These are phyloP conservation scores for Colletotrichum sp. DNA, from an alignment of 2,329 filamentous ascomycete species.

Conservation along the genomic window DNA sequence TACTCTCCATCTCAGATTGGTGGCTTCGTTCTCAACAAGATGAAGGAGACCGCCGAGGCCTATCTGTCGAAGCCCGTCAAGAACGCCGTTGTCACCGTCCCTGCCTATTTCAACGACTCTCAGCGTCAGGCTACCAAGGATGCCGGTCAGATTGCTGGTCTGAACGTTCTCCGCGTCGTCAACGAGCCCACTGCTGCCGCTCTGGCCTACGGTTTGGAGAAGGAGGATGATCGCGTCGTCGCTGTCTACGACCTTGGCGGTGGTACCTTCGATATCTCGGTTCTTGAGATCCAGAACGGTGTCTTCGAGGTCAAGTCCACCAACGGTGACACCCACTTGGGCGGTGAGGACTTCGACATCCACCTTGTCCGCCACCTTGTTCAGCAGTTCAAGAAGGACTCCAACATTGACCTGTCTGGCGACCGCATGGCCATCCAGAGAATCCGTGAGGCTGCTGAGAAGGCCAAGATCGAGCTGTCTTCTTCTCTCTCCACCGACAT, in stretches of 20 bases:
- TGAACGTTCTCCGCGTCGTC: conserved; percentile 96
- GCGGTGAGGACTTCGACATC: conserved; percentile 98
- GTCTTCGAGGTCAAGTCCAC: conserved; percentile 99
- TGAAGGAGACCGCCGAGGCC: conserved; percentile 98
- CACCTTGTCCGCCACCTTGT: conserved; percentile 92
- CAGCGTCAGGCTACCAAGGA: conserved; percentile 99
- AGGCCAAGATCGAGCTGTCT: conserved; percentile 98
- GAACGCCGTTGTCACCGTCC: conserved; percentile 96
- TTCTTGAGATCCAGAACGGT: conserved; percentile 96
- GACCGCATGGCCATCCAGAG: conserved; percentile 99
- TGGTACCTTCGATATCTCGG: conserved; percentile 99
- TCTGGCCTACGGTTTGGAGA: conserved; percentile 94
- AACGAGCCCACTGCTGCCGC: conserved; percentile 98
- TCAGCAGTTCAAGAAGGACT: conserved; percentile 95
- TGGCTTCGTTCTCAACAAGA: conserved; percentile 96
- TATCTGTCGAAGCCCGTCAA: conserved; percentile 90
- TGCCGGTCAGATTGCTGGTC: conserved; percentile 92
- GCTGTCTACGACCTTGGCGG: conserved; percentile 98
- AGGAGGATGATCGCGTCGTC: conserved; percentile 87
- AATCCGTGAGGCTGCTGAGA: conserved; percentile 98
- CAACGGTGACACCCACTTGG: conserved; percentile 97
- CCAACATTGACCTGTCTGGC: conserved; percentile 84
- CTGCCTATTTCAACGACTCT: conserved; percentile 98
- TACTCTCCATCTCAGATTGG: conserved; percentile 99
- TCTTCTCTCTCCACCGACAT: conserved; percentile 96